Conservation (phyloP, 305 asterid genomes). For the Fraxinus albicans region DNA sequence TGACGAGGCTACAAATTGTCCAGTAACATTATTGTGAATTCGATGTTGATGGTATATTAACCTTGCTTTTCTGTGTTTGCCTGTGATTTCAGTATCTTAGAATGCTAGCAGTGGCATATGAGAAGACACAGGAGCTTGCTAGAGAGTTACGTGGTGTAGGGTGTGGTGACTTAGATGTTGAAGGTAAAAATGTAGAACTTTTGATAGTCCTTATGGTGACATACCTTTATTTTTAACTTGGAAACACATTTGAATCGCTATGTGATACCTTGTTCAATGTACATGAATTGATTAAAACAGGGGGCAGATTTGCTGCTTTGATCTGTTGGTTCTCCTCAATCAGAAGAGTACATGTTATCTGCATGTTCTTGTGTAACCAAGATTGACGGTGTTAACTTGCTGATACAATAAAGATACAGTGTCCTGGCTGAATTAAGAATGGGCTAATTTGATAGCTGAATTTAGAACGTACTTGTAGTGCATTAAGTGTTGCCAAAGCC, state of each 20-base stretch:
- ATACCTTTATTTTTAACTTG: conserved; percentile 3
- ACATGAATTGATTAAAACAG: neutral
- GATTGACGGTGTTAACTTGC: conserved; percentile 10
- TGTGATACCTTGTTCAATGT: neutral
- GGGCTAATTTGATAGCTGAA: neutral
- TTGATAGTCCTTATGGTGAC: conserved; percentile 11
- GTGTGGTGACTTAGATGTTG: conserved; percentile 95
- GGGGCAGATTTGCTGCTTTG: neutral
- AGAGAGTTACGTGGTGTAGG: conserved; percentile 83
- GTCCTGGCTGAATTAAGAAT: neutral
- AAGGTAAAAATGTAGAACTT: conserved; percentile 52
- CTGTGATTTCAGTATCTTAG: conserved; percentile 68
- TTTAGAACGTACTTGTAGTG: neutral
- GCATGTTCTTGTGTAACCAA: conserved; percentile 12
- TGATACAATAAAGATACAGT: neutral
- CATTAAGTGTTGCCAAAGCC: neutral
- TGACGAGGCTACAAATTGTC: neutral
- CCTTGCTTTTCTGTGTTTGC: conserved; percentile 29
- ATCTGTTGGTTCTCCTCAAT: conserved; percentile 2
- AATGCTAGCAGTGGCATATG: conserved; percentile 94
- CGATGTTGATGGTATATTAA: conserved; percentile 22
- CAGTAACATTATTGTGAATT: conserved; percentile 12
- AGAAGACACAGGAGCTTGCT: conserved; percentile 93
- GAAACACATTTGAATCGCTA: conserved; percentile 3
- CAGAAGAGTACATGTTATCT: conserved; percentile 13